Base-by-base conservation (phyloP, 345 rosid species). In the Salix udensis region DNA sequence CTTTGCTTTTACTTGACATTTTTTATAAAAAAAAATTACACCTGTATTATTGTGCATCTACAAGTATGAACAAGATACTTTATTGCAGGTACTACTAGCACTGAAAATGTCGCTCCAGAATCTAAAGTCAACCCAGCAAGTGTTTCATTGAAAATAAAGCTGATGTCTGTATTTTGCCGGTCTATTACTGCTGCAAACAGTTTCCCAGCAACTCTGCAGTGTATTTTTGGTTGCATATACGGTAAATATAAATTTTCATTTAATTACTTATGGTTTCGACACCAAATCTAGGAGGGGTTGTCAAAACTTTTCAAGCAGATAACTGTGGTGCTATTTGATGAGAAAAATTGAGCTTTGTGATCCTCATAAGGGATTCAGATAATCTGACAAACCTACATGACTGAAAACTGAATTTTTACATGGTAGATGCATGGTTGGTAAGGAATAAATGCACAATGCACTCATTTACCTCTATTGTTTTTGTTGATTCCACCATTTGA, bases 171-270 rank as follows among this genome's bases (percentile, higher is more conserved):
- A 42, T 93, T 93, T 80, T 93, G 93, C 69, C 91, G 90, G 76
- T 93, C 97, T 72, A 87, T 93, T 61, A 80, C 90, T 34, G 97
- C 98, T 2, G 96, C 98, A 75, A 93, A 90, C 82, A 93, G 89
- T 81, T 95, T 95, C 74, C 98, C 98, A 50, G 89, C 88, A 68
- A 90, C 98, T 73, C 86, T 95, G 88, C 98, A 93, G 83, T 93
- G 98, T 85, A 95, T 93, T 74, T 95, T 95, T 87, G 93, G 94
- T 52, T 93, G 97, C 86, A 95, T 95, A 80, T 90, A 82, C 85
- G 97, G 98, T 91, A 95, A 44, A 79, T 58, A 53, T 19, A 67
- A 74, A 71, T 5, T 42, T 72, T 6, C 5, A 30, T 67, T 67
- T 31, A 24, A n/a, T 15, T 23, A 42, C 4, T 13, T n/a, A 53